Conservation (phyloP, 2,329 filamentous ascomycete species). For the Xylaria polymorpha region DNA sequence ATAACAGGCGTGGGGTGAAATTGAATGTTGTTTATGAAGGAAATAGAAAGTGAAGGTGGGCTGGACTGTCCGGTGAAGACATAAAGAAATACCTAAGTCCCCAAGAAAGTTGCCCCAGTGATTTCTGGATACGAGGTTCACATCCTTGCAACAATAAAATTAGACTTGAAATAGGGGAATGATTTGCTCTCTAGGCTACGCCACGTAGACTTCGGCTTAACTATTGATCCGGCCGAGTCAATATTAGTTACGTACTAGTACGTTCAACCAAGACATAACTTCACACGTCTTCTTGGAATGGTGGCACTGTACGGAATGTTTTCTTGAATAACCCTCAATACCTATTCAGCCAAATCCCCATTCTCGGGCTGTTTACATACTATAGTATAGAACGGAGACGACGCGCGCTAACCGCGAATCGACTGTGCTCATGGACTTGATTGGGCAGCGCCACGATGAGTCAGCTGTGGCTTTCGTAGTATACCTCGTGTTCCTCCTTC, state of each 20-base stretch:
- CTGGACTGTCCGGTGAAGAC: no score
- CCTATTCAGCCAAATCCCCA: no score
- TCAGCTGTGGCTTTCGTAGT: neutral
- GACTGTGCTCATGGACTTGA: neutral
- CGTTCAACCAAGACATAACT: neutral
- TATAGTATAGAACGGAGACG: no score
- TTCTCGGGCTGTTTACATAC: no score
- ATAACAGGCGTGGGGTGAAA: slow-evolving; percentile 13
- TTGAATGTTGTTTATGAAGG: slow-evolving; percentile 4
- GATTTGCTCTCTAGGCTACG: no score
- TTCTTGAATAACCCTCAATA: no score
- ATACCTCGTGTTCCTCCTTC: no score
- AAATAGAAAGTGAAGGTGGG: neutral
- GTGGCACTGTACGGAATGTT: no score
- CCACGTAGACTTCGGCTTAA: neutral
- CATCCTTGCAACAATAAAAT: neutral
- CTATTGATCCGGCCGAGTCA: slow-evolving; percentile 10
- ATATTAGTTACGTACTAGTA: neutral
- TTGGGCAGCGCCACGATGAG: slow-evolving; percentile 4
- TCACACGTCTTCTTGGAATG: neutral
- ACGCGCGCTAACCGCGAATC: no score
- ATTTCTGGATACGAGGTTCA: slow-evolving; percentile 26
- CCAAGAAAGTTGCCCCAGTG: slow-evolving; percentile 8
- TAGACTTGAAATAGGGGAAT: slow-evolving; percentile 3
- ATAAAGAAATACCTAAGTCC: no score